phyloP scores from a whole-genome alignment of 257 asterid genomes.

The Solanum chmielewskii region DNA sequence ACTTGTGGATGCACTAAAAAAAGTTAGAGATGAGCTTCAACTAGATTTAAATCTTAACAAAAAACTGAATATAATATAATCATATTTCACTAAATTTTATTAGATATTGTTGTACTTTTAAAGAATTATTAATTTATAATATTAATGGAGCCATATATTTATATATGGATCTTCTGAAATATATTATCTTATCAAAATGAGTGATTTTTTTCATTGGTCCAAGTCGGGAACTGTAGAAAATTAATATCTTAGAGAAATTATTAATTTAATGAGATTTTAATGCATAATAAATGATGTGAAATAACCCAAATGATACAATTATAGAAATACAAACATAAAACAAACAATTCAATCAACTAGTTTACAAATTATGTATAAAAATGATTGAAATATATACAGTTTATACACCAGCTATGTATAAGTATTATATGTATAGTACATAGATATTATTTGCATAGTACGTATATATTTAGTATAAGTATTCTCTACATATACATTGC shows the following conservation, averaged over 20 bases:
- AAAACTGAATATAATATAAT: too few relatives aligned
- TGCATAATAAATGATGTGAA: not conserved
- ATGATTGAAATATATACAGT: not conserved
- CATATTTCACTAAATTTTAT: not conserved
- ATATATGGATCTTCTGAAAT: not conserved
- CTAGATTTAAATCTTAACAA: too few relatives aligned
- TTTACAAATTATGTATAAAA: not conserved
- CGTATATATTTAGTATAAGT: not conserved
- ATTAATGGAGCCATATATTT: not conserved
- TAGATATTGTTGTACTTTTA: not conserved
- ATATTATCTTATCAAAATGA: not conserved
- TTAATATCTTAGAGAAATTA: not conserved
- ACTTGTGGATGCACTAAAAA: not conserved
- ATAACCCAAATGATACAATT: not conserved
- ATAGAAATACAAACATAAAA: not conserved
- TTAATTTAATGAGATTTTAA: too few relatives aligned
- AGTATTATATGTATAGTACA: not conserved
- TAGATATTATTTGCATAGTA: not conserved
- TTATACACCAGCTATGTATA: too few relatives aligned
- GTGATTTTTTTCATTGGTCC: not conserved
- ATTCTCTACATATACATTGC: not conserved
- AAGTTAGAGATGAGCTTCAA: not conserved
- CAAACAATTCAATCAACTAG: not conserved
- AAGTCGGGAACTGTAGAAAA: not conserved
- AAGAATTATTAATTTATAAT: not conserved